Evolutionary conservation across 139 green algal species (phyloP), one percentile per base, ranked within the genome.

Genomic region (Mesostigma viride): DNA sequence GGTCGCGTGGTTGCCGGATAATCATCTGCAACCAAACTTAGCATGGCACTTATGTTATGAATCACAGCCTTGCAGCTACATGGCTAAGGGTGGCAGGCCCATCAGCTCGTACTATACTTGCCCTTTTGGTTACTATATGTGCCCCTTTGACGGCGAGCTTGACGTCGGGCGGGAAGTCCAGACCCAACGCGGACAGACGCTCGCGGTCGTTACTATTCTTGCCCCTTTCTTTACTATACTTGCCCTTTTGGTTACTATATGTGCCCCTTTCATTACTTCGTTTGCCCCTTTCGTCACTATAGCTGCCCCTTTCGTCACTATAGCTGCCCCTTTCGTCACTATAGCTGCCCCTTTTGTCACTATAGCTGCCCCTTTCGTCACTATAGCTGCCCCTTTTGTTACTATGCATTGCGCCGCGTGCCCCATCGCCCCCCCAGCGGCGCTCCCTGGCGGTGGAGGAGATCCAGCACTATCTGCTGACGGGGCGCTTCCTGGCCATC

Each of bases 401-500:
- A 8, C 8, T 51, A 8, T 51, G 40, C 14, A 8, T 8, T 51
- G 40, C 8, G 11, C 40, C 8, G 40, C 40, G 8, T 51, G 40
- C 14, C 8, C 40, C 40, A 8, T 51, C 40, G 8, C 14, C 14
- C 40, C 27, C 22, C 8, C 67, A 73, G 61, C 62, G 81, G 48
- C 69, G 79, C 22, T 82, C 65, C 22, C 20, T 92, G 22, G 31
- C 35, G 1, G 46, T 51, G 3, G 8, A 47, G 1, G 74, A 84
- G 61, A 58, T 90, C 24, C 47, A 76, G 36, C 27, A 30, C 1
- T 63, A 48, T 24, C 36, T 76, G 2, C 64, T 82, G 3, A 64
- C 33, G 0, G 82, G 82, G n/a, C 1, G 27, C n/a, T 82, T 78
- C 61, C 46, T 94, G 14, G 69, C 86, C 24, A 83, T 96, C 3